Percentiles rank a stretch among this genome's conserved stretches.
phyloP scores from a whole-genome alignment of 768 basidiomycete species.

The Psilocybe cubensis region DNA sequence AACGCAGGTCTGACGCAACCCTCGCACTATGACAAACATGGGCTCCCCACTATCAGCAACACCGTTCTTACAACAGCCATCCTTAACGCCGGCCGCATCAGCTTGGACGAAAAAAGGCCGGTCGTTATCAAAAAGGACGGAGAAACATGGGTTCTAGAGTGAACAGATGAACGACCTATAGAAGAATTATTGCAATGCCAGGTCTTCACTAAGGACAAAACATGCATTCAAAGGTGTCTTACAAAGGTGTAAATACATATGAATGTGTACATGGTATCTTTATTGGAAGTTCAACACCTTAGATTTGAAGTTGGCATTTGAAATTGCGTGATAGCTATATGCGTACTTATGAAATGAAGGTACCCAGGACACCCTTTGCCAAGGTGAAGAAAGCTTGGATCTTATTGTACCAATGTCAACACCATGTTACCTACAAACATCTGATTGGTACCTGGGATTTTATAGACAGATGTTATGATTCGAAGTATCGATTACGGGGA shows the following conservation, averaged over 20 bases:
- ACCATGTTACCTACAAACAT: background rate
- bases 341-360: background rate
- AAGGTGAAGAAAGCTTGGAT: background rate
- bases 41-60: slow-evolving; percentile 87
- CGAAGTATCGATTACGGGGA: slow-evolving; percentile 23
- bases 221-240: no score
- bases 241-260: no score
- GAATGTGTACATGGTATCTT: no score
- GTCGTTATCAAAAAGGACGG: slow-evolving; percentile 75
- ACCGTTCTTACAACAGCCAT: slow-evolving; percentile 89
- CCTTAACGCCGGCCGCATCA: slow-evolving; percentile 88
- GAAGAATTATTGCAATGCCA: background rate
- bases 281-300: no score
- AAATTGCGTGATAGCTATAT: background rate
- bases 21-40: slow-evolving; percentile 75
- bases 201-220: no score
- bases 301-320: background rate
- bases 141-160: slow-evolving; percentile 72
- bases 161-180: slow-evolving; percentile 20
- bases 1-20: slow-evolving; percentile 72
- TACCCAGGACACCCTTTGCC: background rate
- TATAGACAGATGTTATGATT: slow-evolving; percentile 22
- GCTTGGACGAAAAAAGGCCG: slow-evolving; percentile 86
- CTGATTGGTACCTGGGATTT: background rate
- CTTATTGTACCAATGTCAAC: background rate